These are phyloP conservation scores for Naganishia friedmannii DNA, from an alignment of 768 basidiomycete genomes.

Conservation along the genomic window DNA sequence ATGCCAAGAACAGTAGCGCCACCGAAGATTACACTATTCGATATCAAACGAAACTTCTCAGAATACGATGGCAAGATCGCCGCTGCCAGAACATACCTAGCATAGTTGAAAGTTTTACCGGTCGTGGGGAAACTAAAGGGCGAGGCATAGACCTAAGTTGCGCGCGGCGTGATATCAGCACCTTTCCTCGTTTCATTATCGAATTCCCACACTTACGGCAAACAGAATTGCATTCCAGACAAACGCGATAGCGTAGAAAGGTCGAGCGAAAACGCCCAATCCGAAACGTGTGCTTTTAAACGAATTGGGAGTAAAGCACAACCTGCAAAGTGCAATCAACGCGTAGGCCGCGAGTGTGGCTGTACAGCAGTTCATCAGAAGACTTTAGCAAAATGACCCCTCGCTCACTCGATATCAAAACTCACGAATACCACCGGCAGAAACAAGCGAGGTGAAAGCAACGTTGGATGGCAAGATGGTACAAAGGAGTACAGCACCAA, in stretches of 20 bases:
- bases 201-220: conserved; percentile 43
- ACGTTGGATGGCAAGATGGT: conserved; percentile 85
- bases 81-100: conserved; percentile 51
- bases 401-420: background rate
- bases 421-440: conserved; percentile 69
- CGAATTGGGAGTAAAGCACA: conserved; percentile 71
- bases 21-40: conserved; percentile 73
- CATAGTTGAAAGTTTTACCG: conserved; percentile 74
- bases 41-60: conserved; percentile 51
- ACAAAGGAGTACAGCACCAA: conserved; percentile 72
- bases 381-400: background rate
- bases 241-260: conserved; percentile 67
- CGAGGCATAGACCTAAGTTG: conserved; percentile 68
- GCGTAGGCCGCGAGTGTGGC: conserved; percentile 31
- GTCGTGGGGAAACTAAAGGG: conserved; percentile 84
- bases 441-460: conserved; percentile 85
- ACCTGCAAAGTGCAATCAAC: conserved; percentile 34
- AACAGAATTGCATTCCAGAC: conserved; percentile 74
- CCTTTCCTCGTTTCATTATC: conserved; percentile 11
- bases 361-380: background rate
- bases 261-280: conserved; percentile 64
- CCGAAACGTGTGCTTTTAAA: conserved; percentile 73
- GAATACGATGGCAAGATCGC: conserved; percentile 45
- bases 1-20: conserved; percentile 73
- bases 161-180: conserved; percentile 27